A percentile compares a stretch with the other conserved stretches of the same genome.
Evolutionary conservation across 2,329 filamentous ascomycete species (phyloP).

Genomic region (Ophiosphaerella herpotricha): DNA sequence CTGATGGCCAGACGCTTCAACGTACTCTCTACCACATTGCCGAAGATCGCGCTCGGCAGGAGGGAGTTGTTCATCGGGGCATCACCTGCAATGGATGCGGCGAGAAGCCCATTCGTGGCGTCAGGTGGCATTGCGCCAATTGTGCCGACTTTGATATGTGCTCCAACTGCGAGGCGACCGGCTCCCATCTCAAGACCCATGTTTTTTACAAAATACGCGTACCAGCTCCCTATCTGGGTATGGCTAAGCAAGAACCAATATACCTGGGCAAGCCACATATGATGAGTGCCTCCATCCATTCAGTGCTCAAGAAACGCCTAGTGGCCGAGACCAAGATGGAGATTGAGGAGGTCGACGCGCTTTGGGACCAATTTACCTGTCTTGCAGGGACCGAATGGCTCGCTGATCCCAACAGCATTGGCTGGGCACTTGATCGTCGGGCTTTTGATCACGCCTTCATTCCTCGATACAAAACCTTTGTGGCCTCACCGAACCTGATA

Average conservation of each 20-base stretch:
- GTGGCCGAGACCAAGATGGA: constrained; percentile 61
- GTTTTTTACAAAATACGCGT: constrained; percentile 96
- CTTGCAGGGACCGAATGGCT: constrained; percentile 85
- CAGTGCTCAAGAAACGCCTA: constrained; percentile 67
- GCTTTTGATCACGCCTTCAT: constrained; percentile 92
- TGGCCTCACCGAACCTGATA: constrained; percentile 82
- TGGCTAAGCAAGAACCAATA: constrained; percentile 64
- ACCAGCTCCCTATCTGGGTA: constrained; percentile 80
- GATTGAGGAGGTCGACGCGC: constrained; percentile 83
- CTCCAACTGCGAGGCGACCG: constrained; percentile 82
- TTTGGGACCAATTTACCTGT: constrained; percentile 97
- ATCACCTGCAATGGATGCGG: constrained; percentile 92
- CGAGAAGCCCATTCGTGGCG: constrained; percentile 84
- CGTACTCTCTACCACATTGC: constrained; percentile 89
- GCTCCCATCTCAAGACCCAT: constrained; percentile 83
- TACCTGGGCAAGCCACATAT: constrained; percentile 69
- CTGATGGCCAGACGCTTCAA: constrained; percentile 76
- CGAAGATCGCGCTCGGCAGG: constrained; percentile 85
- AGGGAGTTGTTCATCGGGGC: constrained; percentile 79
- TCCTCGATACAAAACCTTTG: constrained; percentile 77
- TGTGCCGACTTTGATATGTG: constrained; percentile 96
- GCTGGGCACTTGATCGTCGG: constrained; percentile 84
- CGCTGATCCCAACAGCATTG: constrained; percentile 76
- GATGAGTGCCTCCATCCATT: constrained; percentile 69
- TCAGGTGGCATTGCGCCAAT: constrained; percentile 93